A percentile compares a stretch with the other conserved stretches of the same genome.
Conservation (phyloP, 1,284 basidiomycete genomes). For the Trichosporon asahii region DNA sequence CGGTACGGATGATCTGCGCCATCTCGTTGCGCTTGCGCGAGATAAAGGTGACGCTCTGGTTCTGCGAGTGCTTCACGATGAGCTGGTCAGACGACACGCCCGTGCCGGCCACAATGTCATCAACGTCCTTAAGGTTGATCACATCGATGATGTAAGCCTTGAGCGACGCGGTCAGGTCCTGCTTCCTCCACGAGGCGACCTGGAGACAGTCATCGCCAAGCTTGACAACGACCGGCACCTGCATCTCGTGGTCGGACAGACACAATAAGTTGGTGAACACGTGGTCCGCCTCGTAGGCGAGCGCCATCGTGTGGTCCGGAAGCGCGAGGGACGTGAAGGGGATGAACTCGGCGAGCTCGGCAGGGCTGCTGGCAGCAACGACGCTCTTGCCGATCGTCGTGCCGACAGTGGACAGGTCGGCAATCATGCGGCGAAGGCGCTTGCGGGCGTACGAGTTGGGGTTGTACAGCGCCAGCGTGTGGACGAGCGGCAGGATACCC, state of each 20-base stretch:
- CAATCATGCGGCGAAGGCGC: constrained; percentile 60
- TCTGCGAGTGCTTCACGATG: constrained; percentile 62
- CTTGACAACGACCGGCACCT: constrained; percentile 47
- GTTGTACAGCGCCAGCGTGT: constrained; percentile 67
- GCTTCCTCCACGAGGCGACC: constrained; percentile 46
- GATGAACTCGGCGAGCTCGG: constrained; percentile 72
- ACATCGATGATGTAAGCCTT: constrained; percentile 49
- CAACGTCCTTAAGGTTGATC: constrained; percentile 60
- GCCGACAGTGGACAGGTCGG: constrained; percentile 67
- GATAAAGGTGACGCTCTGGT: constrained; percentile 40
- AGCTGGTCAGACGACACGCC: constrained; percentile 74
- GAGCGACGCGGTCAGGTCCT: constrained; percentile 36
- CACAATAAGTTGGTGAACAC: constrained; percentile 46
- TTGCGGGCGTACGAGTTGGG: constrained; percentile 71
- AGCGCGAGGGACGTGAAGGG: constrained; percentile 55
- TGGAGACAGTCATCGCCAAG: constrained; percentile 45
- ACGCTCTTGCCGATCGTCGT: constrained; percentile 59
- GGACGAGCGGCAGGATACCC: constrained; percentile 33
- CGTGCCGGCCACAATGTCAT: constrained; percentile 76
- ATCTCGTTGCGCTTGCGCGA: constrained; percentile 62
- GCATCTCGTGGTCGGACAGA: constrained; percentile 45
- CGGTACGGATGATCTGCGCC: constrained; percentile 53
- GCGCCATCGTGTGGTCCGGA: constrained; percentile 44
- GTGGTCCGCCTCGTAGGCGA: constrained; percentile 45
- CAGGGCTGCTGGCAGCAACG: constrained; percentile 54